A percentile compares a stretch with the other conserved stretches of the same genome.
These are phyloP conservation scores for Hypoxylon sp. DNA, from an alignment of 2,329 filamentous ascomycete genomes.

Conservation along the genomic window DNA sequence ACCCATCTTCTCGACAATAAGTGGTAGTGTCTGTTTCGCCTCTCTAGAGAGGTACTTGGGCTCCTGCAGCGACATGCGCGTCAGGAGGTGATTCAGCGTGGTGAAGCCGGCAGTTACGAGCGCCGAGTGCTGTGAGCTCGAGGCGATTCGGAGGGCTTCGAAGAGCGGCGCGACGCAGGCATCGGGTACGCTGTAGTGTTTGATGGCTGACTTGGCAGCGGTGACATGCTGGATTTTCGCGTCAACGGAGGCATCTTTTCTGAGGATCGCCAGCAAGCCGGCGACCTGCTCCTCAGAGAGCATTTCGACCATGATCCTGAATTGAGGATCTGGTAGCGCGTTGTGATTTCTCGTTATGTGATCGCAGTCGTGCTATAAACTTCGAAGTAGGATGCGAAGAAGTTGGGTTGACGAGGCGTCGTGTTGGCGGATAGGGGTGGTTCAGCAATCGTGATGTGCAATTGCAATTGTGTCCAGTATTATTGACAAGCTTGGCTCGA, in stretches of 20 bases:
- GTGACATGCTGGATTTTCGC: slow-evolving; percentile 78
- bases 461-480: no score
- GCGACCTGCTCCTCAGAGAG: slow-evolving; percentile 70
- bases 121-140: slow-evolving; percentile 79
- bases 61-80: slow-evolving; percentile 87
- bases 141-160: slow-evolving; percentile 82
- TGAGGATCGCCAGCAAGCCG: slow-evolving; percentile 65
- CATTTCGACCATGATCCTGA: slow-evolving; percentile 64
- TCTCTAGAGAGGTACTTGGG: slow-evolving; percentile 79
- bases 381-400: slow-evolving; percentile 5
- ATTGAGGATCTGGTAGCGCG: slow-evolving; percentile 46
- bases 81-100: slow-evolving; percentile 87
- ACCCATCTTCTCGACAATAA: slow-evolving; percentile 86
- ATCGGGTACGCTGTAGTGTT: slow-evolving; percentile 91
- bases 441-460: neutral
- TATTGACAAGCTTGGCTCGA: slow-evolving; percentile 19
- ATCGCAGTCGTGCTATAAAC: slow-evolving; percentile 11
- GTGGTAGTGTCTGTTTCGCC: slow-evolving; percentile 76
- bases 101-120: slow-evolving; percentile 88
- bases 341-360: slow-evolving; percentile 15
- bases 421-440: slow-evolving; percentile 18
- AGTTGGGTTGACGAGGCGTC: slow-evolving; percentile 9
- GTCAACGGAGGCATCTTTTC: slow-evolving; percentile 75
- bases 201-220: slow-evolving; percentile 86
- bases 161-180: slow-evolving; percentile 78